Conservation (phyloP, 1,139 yeast genomes). For the Yamadazyma spencermartinsiae region DNA sequence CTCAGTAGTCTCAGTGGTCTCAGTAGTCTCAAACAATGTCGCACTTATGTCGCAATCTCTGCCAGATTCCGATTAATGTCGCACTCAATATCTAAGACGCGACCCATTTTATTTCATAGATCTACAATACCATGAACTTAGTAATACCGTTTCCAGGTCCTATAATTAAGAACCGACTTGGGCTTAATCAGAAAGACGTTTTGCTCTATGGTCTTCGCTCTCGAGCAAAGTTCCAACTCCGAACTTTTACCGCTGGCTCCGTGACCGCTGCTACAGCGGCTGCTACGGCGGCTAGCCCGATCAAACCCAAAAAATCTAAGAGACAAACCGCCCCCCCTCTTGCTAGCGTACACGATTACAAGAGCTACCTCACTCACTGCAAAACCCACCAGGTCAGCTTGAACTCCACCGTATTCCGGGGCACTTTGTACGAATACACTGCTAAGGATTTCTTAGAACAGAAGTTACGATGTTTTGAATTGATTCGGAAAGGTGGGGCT, state of each 20-base stretch:
- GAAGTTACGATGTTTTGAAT: constrained; percentile 42
- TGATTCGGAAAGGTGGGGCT: constrained; percentile 58
- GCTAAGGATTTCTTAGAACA: constrained; percentile 47
- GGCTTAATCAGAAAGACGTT: no score
- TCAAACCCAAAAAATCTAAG: background rate
- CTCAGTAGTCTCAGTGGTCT: no score
- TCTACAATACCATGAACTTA: background rate
- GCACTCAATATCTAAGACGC: constrained; percentile 12
- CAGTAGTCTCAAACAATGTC: no score
- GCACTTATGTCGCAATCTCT: no score
- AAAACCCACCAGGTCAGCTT: constrained; percentile 20
- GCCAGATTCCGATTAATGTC: no score
- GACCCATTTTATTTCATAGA: no score
- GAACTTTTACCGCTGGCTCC: background rate
- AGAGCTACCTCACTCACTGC: constrained; percentile 33
- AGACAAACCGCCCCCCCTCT: background rate
- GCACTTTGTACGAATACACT: constrained; percentile 68
- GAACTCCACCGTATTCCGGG: constrained; percentile 56
- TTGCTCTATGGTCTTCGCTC: no score
- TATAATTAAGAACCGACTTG: no score
- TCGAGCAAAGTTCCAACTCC: no score
- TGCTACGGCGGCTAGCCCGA: background rate
- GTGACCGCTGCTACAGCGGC: background rate
- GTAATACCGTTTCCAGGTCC: background rate
- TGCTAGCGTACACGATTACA: constrained; percentile 18